phyloP scores from a whole-genome alignment of 2,329 filamentous ascomycete genomes.

The Fusarium pseudograminearum region DNA sequence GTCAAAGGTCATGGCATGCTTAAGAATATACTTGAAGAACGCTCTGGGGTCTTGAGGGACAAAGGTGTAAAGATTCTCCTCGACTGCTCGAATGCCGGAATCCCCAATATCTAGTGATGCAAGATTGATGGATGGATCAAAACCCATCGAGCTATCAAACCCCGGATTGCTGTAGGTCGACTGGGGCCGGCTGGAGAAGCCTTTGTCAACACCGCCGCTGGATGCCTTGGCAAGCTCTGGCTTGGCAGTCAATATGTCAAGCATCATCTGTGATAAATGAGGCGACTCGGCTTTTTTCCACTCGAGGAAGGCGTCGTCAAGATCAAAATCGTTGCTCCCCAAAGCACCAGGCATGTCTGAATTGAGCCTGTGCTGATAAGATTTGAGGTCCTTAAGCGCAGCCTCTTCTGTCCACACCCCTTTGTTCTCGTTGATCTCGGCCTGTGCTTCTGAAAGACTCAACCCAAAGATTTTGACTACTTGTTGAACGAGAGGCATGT shows the following conservation, averaged over 20 bases:
- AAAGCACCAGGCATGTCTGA: slow-evolving; percentile 82
- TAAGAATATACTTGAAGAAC: slow-evolving; percentile 85
- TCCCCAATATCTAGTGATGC: slow-evolving; percentile 73
- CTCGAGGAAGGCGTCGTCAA: slow-evolving; percentile 85
- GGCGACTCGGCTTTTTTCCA: slow-evolving; percentile 94
- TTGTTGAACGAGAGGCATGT: slow-evolving; percentile 92
- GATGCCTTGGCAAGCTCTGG: slow-evolving; percentile 86
- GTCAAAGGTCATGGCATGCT: slow-evolving; percentile 78
- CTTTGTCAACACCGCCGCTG: slow-evolving; percentile 67
- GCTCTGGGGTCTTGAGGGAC: slow-evolving; percentile 86
- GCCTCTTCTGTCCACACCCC: slow-evolving; percentile 90
- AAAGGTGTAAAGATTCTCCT: slow-evolving; percentile 83
- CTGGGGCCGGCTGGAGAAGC: slow-evolving; percentile 64
- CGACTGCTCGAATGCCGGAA: slow-evolving; percentile 64
- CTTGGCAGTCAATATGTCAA: slow-evolving; percentile 87
- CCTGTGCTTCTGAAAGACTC: slow-evolving; percentile 82
- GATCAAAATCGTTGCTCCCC: slow-evolving; percentile 86
- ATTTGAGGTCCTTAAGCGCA: slow-evolving; percentile 89
- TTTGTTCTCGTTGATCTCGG: slow-evolving; percentile 86
- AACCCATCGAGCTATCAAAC: slow-evolving; percentile 58
- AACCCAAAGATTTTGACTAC: slow-evolving; percentile 90
- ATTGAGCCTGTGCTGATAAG: slow-evolving; percentile 90
- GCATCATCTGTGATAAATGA: slow-evolving; percentile 92
- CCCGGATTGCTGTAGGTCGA: slow-evolving; percentile 64
- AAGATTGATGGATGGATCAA: slow-evolving; percentile 77